phyloP scores from a whole-genome alignment of 164 flowering plant genomes.

The Magnolia kwangsiensis region DNA sequence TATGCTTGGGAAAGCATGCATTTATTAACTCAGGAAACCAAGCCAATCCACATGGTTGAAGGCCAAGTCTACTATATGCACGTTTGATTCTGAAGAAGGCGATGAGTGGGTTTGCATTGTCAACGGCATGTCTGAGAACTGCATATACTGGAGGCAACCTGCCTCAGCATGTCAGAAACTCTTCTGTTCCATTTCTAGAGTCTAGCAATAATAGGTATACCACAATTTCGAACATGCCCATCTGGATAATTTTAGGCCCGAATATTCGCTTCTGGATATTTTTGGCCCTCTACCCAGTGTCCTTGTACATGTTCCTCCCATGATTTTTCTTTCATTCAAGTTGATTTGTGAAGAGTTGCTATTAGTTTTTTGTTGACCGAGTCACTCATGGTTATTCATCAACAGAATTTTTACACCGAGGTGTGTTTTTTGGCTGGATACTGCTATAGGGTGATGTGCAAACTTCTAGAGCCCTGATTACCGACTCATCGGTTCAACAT shows the following conservation, averaged over 20 bases:
- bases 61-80: too few species aligned
- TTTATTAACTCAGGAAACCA: too few species aligned
- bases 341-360: neutral
- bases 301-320: neutral
- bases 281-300: neutral
- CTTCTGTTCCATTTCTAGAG: neutral
- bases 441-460: too few species aligned
- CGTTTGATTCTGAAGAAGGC: neutral
- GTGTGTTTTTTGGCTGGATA: too few species aligned
- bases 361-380: neutral
- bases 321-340: neutral
- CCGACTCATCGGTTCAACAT: too few species aligned
- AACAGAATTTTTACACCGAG: too few species aligned
- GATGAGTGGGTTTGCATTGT: neutral
- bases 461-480: too few species aligned
- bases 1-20: too few species aligned
- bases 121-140: neutral
- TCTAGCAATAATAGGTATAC: neutral
- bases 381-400: neutral
- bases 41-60: too few species aligned
- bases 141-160: neutral
- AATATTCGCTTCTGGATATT: neutral
- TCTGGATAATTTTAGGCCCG: neutral
- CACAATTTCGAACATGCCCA: neutral
- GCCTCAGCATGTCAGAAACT: neutral